Conservation (phyloP, 768 basidiomycete genomes). For the Amanita muscaria region DNA sequence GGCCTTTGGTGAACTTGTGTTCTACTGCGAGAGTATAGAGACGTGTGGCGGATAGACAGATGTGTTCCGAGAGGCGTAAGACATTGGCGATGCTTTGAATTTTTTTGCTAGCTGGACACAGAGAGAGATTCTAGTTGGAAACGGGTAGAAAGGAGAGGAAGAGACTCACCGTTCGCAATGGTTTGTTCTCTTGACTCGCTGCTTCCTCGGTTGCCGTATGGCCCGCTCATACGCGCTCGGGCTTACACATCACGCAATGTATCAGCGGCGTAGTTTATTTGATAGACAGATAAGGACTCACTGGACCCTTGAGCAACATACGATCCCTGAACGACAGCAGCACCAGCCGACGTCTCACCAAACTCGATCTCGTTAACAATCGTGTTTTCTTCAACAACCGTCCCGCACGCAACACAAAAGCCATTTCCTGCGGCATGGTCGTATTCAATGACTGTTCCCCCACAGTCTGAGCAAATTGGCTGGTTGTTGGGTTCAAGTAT, state of each 20-base stretch:
- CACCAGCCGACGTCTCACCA: slow-evolving; percentile 87
- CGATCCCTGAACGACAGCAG: slow-evolving; percentile 91
- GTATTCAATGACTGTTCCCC: slow-evolving; percentile 79
- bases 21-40: slow-evolving; percentile 91
- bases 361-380: slow-evolving; percentile 94
- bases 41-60: slow-evolving; percentile 73
- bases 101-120: slow-evolving; percentile 59
- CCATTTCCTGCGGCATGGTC: slow-evolving; percentile 79
- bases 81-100: slow-evolving; percentile 78
- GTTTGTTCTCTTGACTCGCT: slow-evolving; percentile 86
- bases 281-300: slow-evolving; percentile 31
- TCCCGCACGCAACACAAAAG: slow-evolving; percentile 80
- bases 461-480: slow-evolving; percentile 69
- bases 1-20: slow-evolving; percentile 89
- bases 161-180: slow-evolving; percentile 65
- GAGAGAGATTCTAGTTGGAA: slow-evolving; percentile 1
- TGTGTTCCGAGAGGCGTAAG: slow-evolving; percentile 69
- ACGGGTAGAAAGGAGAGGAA: not conserved
- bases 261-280: too few species aligned
- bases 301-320: slow-evolving; percentile 89
- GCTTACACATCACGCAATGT: too few species aligned
- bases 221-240: slow-evolving; percentile 73
- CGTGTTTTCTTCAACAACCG: slow-evolving; percentile 86
- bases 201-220: slow-evolving; percentile 71
- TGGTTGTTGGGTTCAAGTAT: slow-evolving; percentile 20